A percentile compares a stretch with the other conserved stretches of the same genome.
Conservation (phyloP, 352 stramenopile species). For the Phytopythium helicoides region DNA sequence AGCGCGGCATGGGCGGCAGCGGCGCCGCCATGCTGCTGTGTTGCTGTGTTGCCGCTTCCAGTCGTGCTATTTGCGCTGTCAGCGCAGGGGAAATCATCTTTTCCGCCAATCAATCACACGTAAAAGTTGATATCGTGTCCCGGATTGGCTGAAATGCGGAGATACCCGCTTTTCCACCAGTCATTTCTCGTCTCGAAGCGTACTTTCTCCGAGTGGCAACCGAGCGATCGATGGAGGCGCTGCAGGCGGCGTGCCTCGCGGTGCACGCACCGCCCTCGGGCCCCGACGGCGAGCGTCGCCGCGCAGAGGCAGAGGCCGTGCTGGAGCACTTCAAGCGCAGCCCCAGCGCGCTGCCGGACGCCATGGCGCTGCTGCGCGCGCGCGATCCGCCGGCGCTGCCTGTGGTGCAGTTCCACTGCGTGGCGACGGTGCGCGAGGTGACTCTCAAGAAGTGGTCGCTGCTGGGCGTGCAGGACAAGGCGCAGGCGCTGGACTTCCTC, state of each 20-base stretch:
- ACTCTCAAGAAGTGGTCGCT: conserved; percentile 65
- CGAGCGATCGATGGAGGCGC: conserved; percentile 39
- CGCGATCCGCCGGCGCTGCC: conserved; percentile 27
- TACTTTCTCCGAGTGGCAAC: neutral
- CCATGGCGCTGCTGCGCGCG: conserved; percentile 47
- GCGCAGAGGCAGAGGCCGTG: conserved; percentile 57
- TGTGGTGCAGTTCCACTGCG: conserved; percentile 81
- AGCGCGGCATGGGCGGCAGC: conserved; percentile 49
- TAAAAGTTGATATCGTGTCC: too few species aligned
- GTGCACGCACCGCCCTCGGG: conserved; percentile 61
- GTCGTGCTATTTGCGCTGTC: neutral
- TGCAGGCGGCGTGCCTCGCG: conserved; percentile 67
- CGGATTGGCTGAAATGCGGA: neutral
- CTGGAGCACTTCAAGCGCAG: conserved; percentile 83
- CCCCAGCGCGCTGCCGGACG: conserved; percentile 54
- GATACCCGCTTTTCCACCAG: conserved; percentile 1
- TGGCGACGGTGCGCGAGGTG: conserved; percentile 73
- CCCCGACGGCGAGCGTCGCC: conserved; percentile 43
- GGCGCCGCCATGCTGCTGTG: neutral
- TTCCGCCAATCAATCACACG: too few species aligned
- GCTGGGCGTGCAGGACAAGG: conserved; percentile 42
- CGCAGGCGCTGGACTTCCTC: conserved; percentile 63
- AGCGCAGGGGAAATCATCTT: too few species aligned
- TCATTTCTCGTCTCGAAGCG: too few species aligned
- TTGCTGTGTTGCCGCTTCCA: neutral